Evolutionary conservation across 257 asterid genomes (phyloP).

Genomic region (Fraxinus quadrangulata): DNA sequence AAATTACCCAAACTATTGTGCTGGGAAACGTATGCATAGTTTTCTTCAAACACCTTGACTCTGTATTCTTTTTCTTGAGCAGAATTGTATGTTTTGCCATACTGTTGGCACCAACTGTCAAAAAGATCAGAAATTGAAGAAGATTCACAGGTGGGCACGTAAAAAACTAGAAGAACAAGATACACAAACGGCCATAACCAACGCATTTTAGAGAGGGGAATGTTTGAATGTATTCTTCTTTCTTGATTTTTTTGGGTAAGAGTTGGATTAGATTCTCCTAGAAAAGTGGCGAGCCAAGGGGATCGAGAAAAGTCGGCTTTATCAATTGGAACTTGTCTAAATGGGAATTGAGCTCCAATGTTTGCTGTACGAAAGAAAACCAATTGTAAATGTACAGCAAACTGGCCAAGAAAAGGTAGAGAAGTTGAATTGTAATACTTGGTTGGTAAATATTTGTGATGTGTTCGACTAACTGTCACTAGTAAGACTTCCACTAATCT

Average conservation of each 20-base stretch:
- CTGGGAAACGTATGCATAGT: constrained; percentile 47
- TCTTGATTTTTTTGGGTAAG: constrained; percentile 18
- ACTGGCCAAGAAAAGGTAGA: not conserved
- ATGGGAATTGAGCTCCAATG: not conserved
- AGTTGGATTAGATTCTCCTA: constrained; percentile 21
- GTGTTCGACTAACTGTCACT: not conserved
- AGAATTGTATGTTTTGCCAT: constrained; percentile 66
- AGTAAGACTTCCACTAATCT: too few relatives aligned
- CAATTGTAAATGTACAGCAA: not conserved
- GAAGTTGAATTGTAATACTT: not conserved
- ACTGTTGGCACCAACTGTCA: constrained; percentile 65
- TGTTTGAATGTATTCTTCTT: not conserved
- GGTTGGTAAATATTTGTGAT: not conserved
- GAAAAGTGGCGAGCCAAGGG: constrained; percentile 30
- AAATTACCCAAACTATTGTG: constrained; percentile 60
- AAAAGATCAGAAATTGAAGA: constrained; percentile 61
- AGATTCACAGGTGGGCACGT: constrained; percentile 39
- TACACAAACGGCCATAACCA: constrained; percentile 32
- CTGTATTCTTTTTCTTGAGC: constrained; percentile 66
- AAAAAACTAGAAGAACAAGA: constrained; percentile 41
- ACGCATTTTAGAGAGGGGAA: constrained; percentile 41
- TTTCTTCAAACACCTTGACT: constrained; percentile 58
- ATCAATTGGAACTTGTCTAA: not conserved
- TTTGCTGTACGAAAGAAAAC: not conserved
- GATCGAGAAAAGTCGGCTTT: constrained; percentile 32